Evolutionary conservation across 805 yeast genomes (phyloP).

Genomic region (Tetrapisispora iriomotensis): DNA sequence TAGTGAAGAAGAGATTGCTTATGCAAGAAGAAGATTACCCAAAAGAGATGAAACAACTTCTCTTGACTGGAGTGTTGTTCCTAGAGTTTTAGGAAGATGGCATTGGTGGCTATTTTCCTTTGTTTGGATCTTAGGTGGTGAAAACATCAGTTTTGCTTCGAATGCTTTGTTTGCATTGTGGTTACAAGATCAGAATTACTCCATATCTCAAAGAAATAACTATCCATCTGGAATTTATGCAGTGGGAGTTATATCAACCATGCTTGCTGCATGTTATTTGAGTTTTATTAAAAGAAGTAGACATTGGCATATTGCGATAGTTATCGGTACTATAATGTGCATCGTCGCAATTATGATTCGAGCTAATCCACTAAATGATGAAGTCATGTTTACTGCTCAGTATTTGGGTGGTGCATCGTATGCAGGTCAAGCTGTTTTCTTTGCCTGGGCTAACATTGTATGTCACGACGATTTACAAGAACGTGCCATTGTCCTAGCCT

Average conservation of each 20-base stretch:
- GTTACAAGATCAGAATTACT: constrained; percentile 34
- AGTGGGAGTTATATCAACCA: constrained; percentile 40
- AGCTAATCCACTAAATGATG: constrained; percentile 31
- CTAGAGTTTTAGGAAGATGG: constrained; percentile 43
- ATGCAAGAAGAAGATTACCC: constrained; percentile 37
- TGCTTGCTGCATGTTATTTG: constrained; percentile 35
- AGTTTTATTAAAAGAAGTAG: constrained; percentile 33
- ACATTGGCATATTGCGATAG: constrained; percentile 44
- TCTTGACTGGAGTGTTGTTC: constrained; percentile 33
- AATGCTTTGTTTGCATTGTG: constrained; percentile 41
- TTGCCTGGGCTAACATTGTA: constrained; percentile 55
- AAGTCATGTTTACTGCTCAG: constrained; percentile 43
- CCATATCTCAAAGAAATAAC: constrained; percentile 39
- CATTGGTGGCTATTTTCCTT: constrained; percentile 46
- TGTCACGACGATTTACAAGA: constrained; percentile 52
- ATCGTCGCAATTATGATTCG: constrained; percentile 40
- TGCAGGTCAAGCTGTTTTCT: constrained; percentile 52
- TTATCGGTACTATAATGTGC: constrained; percentile 35
- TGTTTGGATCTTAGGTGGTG: constrained; percentile 44
- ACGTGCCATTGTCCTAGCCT: constrained; percentile 53
- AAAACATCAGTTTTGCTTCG: constrained; percentile 37
- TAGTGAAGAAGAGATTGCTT: constrained; percentile 31
- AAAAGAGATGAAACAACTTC: constrained; percentile 30
- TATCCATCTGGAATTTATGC: constrained; percentile 48
- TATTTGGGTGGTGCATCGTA: constrained; percentile 45